These are phyloP conservation scores for Annulohypoxylon nitens DNA, from an alignment of 495 filamentous ascomycete genomes.

Conservation along the genomic window DNA sequence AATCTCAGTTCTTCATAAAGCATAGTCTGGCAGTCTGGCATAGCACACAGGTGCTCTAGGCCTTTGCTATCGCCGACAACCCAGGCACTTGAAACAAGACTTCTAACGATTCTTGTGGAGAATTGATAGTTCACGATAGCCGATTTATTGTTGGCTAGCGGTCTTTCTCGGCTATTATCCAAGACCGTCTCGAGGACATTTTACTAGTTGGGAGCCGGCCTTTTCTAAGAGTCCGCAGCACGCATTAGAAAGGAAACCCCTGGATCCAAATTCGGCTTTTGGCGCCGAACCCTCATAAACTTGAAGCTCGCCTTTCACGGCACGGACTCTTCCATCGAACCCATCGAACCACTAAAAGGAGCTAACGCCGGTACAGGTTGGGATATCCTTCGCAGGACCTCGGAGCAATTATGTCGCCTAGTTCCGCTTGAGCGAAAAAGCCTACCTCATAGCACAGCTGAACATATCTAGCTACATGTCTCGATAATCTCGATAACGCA, in stretches of 20 bases:
- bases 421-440: not conserved
- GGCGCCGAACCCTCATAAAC: slow-evolving; percentile 22
- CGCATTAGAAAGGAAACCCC: slow-evolving; percentile 33
- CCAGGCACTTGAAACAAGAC: slow-evolving; percentile 36
- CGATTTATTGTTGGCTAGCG: slow-evolving; percentile 13
- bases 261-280: slow-evolving; percentile 30
- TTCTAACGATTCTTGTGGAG: slow-evolving; percentile 24
- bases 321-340: slow-evolving; percentile 11
- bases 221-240: slow-evolving; percentile 22
- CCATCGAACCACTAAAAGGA: slow-evolving; percentile 1
- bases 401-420: slow-evolving; percentile 10
- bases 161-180: slow-evolving; percentile 39
- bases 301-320: slow-evolving; percentile 25
- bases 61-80: slow-evolving; percentile 20
- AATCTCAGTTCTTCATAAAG: slow-evolving; percentile 1
- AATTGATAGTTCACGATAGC: slow-evolving; percentile 29
- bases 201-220: slow-evolving; percentile 8
- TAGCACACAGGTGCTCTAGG: slow-evolving; percentile 3
- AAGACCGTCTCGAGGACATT: slow-evolving; percentile 21
- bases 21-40: slow-evolving; percentile 21
- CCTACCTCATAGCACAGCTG: slow-evolving; percentile 12
- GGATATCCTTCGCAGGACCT: slow-evolving; percentile 8
- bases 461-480: slow-evolving; percentile 10
- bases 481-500: slow-evolving; percentile 10
- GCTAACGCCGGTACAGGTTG: slow-evolving; percentile 19